Base-by-base conservation (phyloP, 805 yeast species). In the Candida andamanensis region DNA sequence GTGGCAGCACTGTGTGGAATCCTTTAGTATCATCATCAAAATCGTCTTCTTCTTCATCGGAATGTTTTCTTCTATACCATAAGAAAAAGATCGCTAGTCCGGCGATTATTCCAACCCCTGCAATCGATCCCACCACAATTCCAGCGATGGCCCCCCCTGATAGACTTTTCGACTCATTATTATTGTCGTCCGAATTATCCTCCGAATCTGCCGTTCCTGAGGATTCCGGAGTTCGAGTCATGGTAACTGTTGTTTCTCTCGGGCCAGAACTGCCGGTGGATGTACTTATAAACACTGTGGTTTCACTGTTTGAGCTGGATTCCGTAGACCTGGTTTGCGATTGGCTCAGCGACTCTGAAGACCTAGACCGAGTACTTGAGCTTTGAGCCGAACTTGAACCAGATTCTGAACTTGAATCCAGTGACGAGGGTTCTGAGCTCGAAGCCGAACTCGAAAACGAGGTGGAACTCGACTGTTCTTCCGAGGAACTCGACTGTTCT, bases 111-210 rank as follows among this genome's bases (percentile, higher is more conserved):
- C 51, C 62, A 6, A 49, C 58, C 5, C 72, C 72, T 0, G 56
- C 66, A 4, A 63, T 44, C 5, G 61, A 45, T 4, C 70, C 72
- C n/a, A 65, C 57, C 2, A 61, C 69, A 2, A 58, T 58, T 7
- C 72, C 72, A 4, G 62, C 70, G 29, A 65, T 63, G 16, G 57
- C 59, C 9, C 70, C 70, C 3, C 57, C 55, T 2, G 66, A 56
- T n/a, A 62, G 36, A 8, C 50, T 39, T n/a, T 29, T 33, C 2
- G 18, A 26, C 13, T 27, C 21, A 7, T 26, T 22, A 3, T 34
- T 23, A 10, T 26, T 22, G 12, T 27, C 15, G n/a, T 24, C 17
- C 11, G 41, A 41, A 12, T 25, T 15, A 54, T 52, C n/a, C 42
- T 39, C 23, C 41, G 46, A 31, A 15, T 28, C 24, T 17, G 6